These are phyloP conservation scores for Zymoseptoria brevis DNA, from an alignment of 2,329 filamentous ascomycete species.

Conservation along the genomic window DNA sequence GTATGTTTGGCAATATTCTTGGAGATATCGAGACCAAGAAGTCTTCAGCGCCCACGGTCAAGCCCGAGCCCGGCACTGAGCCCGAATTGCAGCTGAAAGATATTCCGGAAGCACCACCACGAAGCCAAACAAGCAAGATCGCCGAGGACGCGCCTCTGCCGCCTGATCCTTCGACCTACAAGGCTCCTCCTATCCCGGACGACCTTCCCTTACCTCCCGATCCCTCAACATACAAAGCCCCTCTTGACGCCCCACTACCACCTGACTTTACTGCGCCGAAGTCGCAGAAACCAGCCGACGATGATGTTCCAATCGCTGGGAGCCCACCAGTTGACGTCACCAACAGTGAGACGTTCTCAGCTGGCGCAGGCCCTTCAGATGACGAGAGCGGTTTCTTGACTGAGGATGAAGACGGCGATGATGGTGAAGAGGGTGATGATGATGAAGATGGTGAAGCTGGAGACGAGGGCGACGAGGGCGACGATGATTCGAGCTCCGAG, in stretches of 20 bases:
- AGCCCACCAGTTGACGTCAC: constrained; percentile 39
- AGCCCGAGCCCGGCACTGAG: constrained; percentile 31
- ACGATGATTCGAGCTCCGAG: constrained; percentile 26
- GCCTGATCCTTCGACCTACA: constrained; percentile 32
- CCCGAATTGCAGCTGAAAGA: constrained; percentile 27
- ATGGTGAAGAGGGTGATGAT: constrained; percentile 32
- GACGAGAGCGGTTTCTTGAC: constrained; percentile 20
- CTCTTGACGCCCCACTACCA: constrained; percentile 36
- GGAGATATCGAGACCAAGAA: constrained; percentile 30
- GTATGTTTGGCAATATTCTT: constrained; percentile 27
- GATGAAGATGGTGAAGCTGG: constrained; percentile 19
- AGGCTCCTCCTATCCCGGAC: constrained; percentile 24
- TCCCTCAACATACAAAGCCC: constrained; percentile 13
- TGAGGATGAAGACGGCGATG: constrained; percentile 26
- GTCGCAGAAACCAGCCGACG: constrained; percentile 18
- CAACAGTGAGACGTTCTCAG: constrained; percentile 17
- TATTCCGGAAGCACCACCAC: constrained; percentile 31
- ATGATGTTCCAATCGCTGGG: constrained; percentile 40
- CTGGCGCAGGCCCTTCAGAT: constrained; percentile 12
- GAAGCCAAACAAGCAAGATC: constrained; percentile 1
- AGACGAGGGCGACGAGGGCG: constrained; percentile 29
- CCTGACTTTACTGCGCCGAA: constrained; percentile 20
- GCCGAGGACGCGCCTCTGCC: constrained; percentile 30
- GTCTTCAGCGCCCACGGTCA: constrained; percentile 23
- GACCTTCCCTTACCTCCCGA: constrained; percentile 39